Evolutionary conservation across 1,284 basidiomycete species (phyloP), one percentile per base, ranked within the genome.

Genomic region (Pholiota adiposa): DNA sequence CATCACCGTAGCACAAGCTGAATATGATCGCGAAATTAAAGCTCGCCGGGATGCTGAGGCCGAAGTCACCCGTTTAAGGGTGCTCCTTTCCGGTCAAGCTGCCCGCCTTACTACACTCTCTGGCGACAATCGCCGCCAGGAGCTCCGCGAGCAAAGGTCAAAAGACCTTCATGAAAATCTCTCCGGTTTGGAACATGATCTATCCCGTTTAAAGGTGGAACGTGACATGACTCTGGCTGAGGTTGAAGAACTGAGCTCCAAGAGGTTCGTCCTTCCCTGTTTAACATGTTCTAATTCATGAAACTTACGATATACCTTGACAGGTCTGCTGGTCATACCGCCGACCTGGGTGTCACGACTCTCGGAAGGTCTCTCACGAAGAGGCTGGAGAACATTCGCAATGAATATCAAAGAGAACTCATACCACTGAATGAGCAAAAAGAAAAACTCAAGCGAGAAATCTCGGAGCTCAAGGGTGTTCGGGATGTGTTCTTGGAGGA

Each of bases 141-240:
- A 95, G 75, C 81, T 87, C 34, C 87, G 94, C 65, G 86, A 91
- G 70, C 84, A 94, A 64, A 75, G 93, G 51, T 89, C 90, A 5
- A 87, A 90, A 63, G 92, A 98, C 66, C 80, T 97, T 18, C 85
- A 85, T 60, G 85, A 87, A 58, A 92, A 83, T 65, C 79, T 99
- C 49, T 84, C 86, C 51, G 88, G 83, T 2, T 82, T 98, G 61
- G 94, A 97, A 76, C 85, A 86, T 57, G 92, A 97, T 70, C 78
- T 98, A 19, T 94, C 94, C 18, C 91, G 91, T 67, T 78, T 99
- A 57, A 90, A 87, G 68, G 92, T 90, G 0, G 93, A 98, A 75
- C 84, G 97, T 21, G 97, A 98, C 69, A 85, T 98, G 77, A 86
- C 92, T 8, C 76, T 97, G 57, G 96, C 95, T 1, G 97, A 99